Evolutionary conservation across 2,329 filamentous ascomycete genomes (phyloP), one percentile per base, ranked within the genome.

Genomic region (Claviceps capensis): DNA sequence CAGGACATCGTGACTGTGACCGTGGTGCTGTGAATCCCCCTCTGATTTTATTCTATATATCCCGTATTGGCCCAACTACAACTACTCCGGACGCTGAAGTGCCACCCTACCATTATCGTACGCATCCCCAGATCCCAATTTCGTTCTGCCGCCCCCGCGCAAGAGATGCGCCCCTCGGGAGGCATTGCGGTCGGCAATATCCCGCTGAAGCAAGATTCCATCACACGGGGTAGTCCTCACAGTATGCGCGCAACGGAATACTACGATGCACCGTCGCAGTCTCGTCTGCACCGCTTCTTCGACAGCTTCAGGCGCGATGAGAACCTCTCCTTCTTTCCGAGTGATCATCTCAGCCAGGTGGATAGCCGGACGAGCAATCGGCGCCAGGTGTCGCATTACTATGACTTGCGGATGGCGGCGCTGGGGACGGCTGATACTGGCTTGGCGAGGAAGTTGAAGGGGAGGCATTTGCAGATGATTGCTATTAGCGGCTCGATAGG

Each of bases 391-490:
- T 60, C 67, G 2, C 73, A 77, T 53, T 77, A 77, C 62, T 81
- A 75, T 58, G 77, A 81, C 60, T 57, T 81, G 49, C 73, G 72
- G 30, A 67, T 69, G 59, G 81, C 78, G 47, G 77, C 87, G 62
- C 69, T 88, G 57, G 83, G 89, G 62, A 90, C 88, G 1, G 85
- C 87, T 4, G 77, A 83, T 57, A 84, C 86, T 46, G 81, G 85
- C 7, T 74, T 97, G 49, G 81, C 85, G 49, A 77, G 89, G 61
- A 83, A 82, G 65, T 70, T 95, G 59, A 93, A 94, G 69, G 82
- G 83, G 19, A 77, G 89, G 47, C 91, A 97, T 72, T 65, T 96
- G 64, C 90, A 96, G 72, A 96, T 96, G 91, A 96, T 96, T 73
- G 91, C 91, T 14, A 95, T 96, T 59, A 89, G 89, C 60, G 90